Evolutionary conservation across 2,329 filamentous ascomycete species (phyloP).

Genomic region (Paecilomyces dactylethromorphus): DNA sequence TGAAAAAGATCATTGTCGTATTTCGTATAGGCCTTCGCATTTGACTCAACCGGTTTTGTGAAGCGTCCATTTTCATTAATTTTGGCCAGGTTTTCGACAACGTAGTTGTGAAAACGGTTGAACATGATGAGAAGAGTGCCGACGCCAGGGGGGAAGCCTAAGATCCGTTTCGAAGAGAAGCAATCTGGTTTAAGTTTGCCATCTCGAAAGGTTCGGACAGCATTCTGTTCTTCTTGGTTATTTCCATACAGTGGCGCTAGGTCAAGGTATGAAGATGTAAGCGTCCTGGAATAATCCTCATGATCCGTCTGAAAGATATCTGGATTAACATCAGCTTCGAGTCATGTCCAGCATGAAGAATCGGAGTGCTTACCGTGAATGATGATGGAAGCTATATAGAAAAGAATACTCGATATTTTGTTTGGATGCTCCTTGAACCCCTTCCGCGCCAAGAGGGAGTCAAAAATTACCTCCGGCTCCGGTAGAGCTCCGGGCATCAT

Average conservation of each 20-base stretch:
- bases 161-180: slow-evolving; percentile 59
- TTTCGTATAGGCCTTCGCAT: slow-evolving; percentile 26
- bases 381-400: slow-evolving; percentile 67
- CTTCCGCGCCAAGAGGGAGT: slow-evolving; percentile 58
- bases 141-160: slow-evolving; percentile 64
- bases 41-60: slow-evolving; percentile 49
- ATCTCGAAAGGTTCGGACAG: slow-evolving; percentile 56
- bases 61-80: slow-evolving; percentile 64
- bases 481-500: slow-evolving; percentile 55
- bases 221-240: slow-evolving; percentile 55
- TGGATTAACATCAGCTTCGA: slow-evolving; percentile 21
- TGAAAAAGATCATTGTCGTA: slow-evolving; percentile 52
- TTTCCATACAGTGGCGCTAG: slow-evolving; percentile 67
- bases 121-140: slow-evolving; percentile 63
- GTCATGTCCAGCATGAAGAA: background rate
- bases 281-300: slow-evolving; percentile 55
- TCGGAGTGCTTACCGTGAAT: slow-evolving; percentile 40
- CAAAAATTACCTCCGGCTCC: slow-evolving; percentile 61
- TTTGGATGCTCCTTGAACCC: slow-evolving; percentile 61
- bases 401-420: slow-evolving; percentile 67
- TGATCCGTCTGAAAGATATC: slow-evolving; percentile 62
- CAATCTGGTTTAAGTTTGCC: slow-evolving; percentile 67
- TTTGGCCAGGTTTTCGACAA: slow-evolving; percentile 53
- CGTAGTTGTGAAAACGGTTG: slow-evolving; percentile 64
- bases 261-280: slow-evolving; percentile 70